These are phyloP conservation scores for Rhizophagus clarus DNA, from an alignment of 192 early-diverging fungal genomes.

Conservation along the genomic window DNA sequence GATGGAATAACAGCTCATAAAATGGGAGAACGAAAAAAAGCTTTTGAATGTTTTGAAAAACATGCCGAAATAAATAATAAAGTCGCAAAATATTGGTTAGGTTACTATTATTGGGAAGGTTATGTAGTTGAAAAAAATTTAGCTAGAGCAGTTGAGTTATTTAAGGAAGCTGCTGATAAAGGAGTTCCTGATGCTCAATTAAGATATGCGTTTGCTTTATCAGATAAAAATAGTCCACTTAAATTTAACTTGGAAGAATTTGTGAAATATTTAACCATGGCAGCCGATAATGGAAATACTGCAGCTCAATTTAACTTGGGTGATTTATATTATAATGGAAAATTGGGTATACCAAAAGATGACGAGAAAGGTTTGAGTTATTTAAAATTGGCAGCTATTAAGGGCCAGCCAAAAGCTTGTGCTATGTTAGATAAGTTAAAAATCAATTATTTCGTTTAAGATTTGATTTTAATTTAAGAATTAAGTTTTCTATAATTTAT, in stretches of 20 bases:
- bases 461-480: too few relatives aligned
- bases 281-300: conserved; percentile 17
- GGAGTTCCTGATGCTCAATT: neutral
- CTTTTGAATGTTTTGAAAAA: neutral
- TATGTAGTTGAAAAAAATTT: neutral
- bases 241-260: neutral
- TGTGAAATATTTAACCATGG: neutral
- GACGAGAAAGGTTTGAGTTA: neutral
- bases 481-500: too few relatives aligned
- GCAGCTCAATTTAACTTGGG: neutral
- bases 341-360: neutral
- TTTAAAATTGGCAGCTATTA: conserved; percentile 10
- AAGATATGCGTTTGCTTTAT: neutral
- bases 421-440: neutral
- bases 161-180: neutral
- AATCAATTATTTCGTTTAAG: too few relatives aligned
- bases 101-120: neutral
- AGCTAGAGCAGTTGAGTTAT: neutral
- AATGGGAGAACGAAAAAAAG: neutral
- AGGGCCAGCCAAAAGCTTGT: neutral
- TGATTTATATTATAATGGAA: neutral
- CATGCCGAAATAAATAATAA: neutral
- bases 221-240: conserved; percentile 4
- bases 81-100: neutral
- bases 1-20: neutral